Evolutionary conservation across 78 protist genomes (phyloP).

Genomic region (Dictyostelium citrinum): DNA sequence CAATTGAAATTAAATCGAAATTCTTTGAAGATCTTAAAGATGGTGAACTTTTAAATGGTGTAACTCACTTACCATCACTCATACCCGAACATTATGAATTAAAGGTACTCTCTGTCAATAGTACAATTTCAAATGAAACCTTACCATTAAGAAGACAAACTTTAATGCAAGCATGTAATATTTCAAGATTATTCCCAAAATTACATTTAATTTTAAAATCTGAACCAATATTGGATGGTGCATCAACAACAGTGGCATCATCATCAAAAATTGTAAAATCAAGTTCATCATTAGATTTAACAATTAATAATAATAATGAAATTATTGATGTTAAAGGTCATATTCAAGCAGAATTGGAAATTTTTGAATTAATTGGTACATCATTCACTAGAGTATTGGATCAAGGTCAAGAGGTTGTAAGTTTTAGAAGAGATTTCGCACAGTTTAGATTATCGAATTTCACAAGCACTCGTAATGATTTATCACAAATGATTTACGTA

Average conservation of each 20-base stretch:
- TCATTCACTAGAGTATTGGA: conserved; percentile 18
- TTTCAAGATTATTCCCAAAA: conserved; percentile 48
- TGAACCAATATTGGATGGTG: background rate
- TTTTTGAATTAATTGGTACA: conserved; percentile 64
- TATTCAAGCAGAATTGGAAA: conserved; percentile 52
- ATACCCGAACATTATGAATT: conserved; percentile 37
- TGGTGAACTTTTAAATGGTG: background rate
- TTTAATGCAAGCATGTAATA: conserved; percentile 73
- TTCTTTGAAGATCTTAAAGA: conserved; percentile 44
- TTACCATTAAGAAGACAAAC: conserved; percentile 56
- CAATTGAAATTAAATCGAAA: conserved; percentile 26
- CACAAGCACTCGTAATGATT: conserved; percentile 9
- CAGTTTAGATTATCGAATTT: conserved; percentile 20
- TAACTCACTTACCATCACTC: background rate
- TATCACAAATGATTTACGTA: conserved; percentile 43
- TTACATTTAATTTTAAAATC: conserved; percentile 4
- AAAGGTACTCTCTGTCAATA: conserved; percentile 43
- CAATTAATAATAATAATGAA: background rate
- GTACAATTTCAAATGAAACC: conserved; percentile 26
- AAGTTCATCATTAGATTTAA: background rate
- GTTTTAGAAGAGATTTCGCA: conserved; percentile 60
- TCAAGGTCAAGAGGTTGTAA: conserved; percentile 26
- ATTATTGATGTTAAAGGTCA: conserved; percentile 39
- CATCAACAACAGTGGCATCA: background rate
- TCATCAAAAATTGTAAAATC: background rate